Evolutionary conservation across 371 early-diverging fungal genomes (phyloP), one percentile per base, ranked within the genome.

Genomic region (Actinomortierella ambigua): DNA sequence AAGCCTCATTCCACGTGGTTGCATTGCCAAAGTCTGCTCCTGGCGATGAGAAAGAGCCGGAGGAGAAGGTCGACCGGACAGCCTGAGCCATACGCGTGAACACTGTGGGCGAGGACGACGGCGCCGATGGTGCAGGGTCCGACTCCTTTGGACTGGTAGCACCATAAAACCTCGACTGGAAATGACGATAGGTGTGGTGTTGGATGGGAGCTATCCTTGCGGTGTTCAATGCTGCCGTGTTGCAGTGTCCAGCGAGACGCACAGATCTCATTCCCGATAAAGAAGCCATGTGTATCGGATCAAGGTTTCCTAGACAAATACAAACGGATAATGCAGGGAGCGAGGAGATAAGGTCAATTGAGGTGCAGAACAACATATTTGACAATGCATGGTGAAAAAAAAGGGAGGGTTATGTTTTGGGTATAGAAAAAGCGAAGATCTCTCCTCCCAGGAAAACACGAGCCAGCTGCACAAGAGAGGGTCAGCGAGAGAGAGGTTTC

Each of bases 1-100:
- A 53, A n/a, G 85, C 85, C 50, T 85, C 83, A 13, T 77, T 73
- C 83, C 83, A 85, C 5, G 78, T 81, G 1, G 75, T 61, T 27
- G 67, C 67, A 29, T 56, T 64, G 27, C 70, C 69, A 49, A 66
- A 69, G 34, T 69, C 28, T 18, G 65, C 18, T 2, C 61, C 57
- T n/a, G 75, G 73, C 22, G 75, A 60, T 22, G 75, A 75, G 53
- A 61, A 75, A 20, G 75, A 75, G 60, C 75, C 69, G 15, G 70
- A 23, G 26, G 44, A 3, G 52, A 69, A 75, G n/a, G 75, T 69
- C 28, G 75, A 75, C 43, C 61, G 65, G 41, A 69, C 69, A 13
- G 69, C 69, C 17, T 65, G 65, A 20, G 75, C 69, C 26, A 69
- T 56, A 0, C 70, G 59, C 15, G 65, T 48, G 20, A 69, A 58